A percentile compares a stretch with the other conserved stretches of the same genome.
Conservation (phyloP, 1,284 basidiomycete genomes). For the Peniophora sp. region DNA sequence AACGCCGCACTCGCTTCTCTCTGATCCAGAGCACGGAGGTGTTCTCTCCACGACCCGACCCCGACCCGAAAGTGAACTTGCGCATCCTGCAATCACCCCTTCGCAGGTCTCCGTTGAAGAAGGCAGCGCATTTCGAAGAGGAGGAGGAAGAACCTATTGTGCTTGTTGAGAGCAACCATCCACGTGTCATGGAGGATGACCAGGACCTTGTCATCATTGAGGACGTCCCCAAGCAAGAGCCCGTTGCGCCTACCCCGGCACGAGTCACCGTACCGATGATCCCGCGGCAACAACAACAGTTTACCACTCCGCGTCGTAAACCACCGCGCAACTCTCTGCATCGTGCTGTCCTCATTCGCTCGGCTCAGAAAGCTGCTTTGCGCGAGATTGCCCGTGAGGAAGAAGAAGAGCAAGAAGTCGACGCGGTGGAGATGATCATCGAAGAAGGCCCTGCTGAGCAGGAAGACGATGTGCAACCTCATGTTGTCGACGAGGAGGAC, state of each 20-base stretch:
- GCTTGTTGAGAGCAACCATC: slow-evolving; percentile 58
- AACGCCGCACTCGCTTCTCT: slow-evolving; percentile 51
- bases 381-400: slow-evolving; percentile 23
- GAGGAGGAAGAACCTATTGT: slow-evolving; percentile 40
- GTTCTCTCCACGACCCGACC: slow-evolving; percentile 55
- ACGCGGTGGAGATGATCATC: slow-evolving; percentile 27
- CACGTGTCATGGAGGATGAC: slow-evolving; percentile 61
- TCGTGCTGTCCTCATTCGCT: slow-evolving; percentile 60
- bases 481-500: slow-evolving; percentile 22
- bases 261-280: slow-evolving; percentile 15
- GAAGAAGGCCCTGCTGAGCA: slow-evolving; percentile 26
- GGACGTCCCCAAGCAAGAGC: slow-evolving; percentile 35
- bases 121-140: slow-evolving; percentile 21
- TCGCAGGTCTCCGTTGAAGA: slow-evolving; percentile 18
- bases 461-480: slow-evolving; percentile 30
- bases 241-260: slow-evolving; percentile 10
- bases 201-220: slow-evolving; percentile 66
- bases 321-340: slow-evolving; percentile 45
- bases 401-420: slow-evolving; percentile 24
- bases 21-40: slow-evolving; percentile 70
- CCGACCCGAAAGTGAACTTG: slow-evolving; percentile 53
- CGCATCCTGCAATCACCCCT: slow-evolving; percentile 50
- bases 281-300: slow-evolving; percentile 18
- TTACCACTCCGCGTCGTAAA: slow-evolving; percentile 36
- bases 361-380: slow-evolving; percentile 51